Evolutionary conservation across 2,329 filamentous ascomycete species (phyloP).

Genomic region (Saccharata proteae): DNA sequence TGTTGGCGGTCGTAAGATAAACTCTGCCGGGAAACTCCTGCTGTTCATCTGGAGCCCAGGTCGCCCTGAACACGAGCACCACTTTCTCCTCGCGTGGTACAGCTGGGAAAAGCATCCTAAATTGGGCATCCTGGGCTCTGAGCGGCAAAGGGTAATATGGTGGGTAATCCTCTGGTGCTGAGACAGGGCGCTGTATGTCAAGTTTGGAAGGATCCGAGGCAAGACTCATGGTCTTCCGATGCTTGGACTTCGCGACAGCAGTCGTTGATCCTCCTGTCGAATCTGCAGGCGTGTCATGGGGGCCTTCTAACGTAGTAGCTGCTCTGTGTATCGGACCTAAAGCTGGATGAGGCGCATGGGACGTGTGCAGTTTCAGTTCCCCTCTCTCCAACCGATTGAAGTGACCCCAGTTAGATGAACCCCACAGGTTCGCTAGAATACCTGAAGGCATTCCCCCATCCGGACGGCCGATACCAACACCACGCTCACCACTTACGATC

Average conservation of each 20-base stretch:
- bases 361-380: constrained; percentile 26
- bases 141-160: constrained; percentile 70
- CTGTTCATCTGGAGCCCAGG: constrained; percentile 68
- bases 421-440: constrained; percentile 89
- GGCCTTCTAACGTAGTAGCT: background rate
- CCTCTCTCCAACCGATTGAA: constrained; percentile 49
- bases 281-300: background rate
- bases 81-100: constrained; percentile 68
- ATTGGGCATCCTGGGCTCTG: constrained; percentile 81
- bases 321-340: constrained; percentile 6
- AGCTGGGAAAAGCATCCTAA: constrained; percentile 78
- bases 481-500: constrained; percentile 64
- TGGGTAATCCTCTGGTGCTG: constrained; percentile 48
- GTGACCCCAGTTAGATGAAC: constrained; percentile 69
- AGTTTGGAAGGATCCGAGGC: constrained; percentile 3
- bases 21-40: constrained; percentile 74
- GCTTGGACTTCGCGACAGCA: constrained; percentile 14
- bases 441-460: constrained; percentile 67
- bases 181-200: constrained; percentile 11
- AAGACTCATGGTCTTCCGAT: constrained; percentile 40
- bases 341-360: constrained; percentile 19
- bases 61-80: constrained; percentile 83
- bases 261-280: constrained; percentile 15
- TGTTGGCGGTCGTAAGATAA: constrained; percentile 73
- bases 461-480: constrained; percentile 48